phyloP scores from a whole-genome alignment of 257 asterid species.

The Solanum sejunctum region DNA sequence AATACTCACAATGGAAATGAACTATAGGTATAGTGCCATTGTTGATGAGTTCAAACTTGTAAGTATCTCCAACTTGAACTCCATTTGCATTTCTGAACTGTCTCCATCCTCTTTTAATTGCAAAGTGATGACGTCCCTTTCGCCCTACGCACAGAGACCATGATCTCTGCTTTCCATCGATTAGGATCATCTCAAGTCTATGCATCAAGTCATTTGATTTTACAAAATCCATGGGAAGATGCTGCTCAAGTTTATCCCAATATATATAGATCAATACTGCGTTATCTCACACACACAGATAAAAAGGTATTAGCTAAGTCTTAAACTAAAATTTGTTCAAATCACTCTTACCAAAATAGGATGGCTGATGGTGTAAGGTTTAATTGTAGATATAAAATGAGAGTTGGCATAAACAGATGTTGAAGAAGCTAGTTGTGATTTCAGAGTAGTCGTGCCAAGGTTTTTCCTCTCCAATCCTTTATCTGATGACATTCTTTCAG shows the following conservation, averaged over 20 bases:
- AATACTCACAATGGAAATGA: no score
- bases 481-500: not conserved
- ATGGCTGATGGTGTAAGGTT: no score
- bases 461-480: no score
- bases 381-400: no score
- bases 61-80: slow-evolving; percentile 1
- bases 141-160: no score
- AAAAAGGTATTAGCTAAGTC: no score
- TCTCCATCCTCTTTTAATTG: not conserved
- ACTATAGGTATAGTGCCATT: not conserved
- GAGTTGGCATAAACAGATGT: not conserved
- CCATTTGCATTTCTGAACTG: not conserved
- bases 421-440: no score
- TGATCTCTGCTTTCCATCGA: no score
- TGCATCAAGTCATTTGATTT: not conserved
- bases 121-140: not conserved
- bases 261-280: not conserved
- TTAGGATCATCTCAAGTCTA: no score
- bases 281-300: not conserved
- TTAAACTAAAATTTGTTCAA: no score
- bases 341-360: no score
- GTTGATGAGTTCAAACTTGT: slow-evolving; percentile 4
- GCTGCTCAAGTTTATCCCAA: not conserved
- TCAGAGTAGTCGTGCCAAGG: no score
- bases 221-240: not conserved